Conservation (phyloP, 495 filamentous ascomycete genomes). For the Talaromyces nanjingensis region DNA sequence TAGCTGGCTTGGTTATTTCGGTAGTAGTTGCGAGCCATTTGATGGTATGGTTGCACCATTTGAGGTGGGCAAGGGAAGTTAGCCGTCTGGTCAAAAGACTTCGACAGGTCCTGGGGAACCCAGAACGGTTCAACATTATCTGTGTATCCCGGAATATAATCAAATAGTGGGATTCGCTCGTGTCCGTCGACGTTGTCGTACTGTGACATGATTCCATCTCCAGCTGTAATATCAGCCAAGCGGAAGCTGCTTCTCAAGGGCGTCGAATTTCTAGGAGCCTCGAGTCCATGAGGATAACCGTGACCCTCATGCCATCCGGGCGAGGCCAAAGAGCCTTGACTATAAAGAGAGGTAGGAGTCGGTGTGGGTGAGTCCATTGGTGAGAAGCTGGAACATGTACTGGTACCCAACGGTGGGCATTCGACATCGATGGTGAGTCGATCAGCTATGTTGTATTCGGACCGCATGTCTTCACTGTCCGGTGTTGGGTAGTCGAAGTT, state of each 20-base stretch:
- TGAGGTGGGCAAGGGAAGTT: conserved; percentile 29
- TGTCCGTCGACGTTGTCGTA: conserved; percentile 30
- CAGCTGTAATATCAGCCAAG: conserved; percentile 28
- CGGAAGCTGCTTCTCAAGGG: conserved; percentile 34
- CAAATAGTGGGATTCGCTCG: conserved; percentile 31
- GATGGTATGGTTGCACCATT: conserved; percentile 29
- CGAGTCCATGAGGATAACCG: conserved; percentile 25
- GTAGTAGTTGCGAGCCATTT: conserved; percentile 33
- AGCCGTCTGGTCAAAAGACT: conserved; percentile 28
- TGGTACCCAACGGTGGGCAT: conserved; percentile 35
- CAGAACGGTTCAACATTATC: conserved; percentile 40
- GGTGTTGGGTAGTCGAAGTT: conserved; percentile 6
- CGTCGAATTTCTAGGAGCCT: conserved; percentile 27
- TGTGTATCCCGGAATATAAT: conserved; percentile 37
- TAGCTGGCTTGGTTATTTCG: conserved; percentile 29
- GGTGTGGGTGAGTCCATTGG: conserved; percentile 39
- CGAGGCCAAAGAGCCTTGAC: conserved; percentile 34
- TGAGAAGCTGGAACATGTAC: conserved; percentile 40
- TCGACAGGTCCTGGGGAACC: conserved; percentile 33
- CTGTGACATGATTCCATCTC: conserved; percentile 27
- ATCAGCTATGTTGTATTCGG: conserved; percentile 33
- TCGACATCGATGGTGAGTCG: conserved; percentile 39
- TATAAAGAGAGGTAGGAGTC: conserved; percentile 39
- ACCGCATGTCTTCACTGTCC: conserved; percentile 34
- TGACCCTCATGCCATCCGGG: conserved; percentile 35